Base-by-base conservation (phyloP, 768 basidiomycete genomes). In the Trametes punicea region DNA sequence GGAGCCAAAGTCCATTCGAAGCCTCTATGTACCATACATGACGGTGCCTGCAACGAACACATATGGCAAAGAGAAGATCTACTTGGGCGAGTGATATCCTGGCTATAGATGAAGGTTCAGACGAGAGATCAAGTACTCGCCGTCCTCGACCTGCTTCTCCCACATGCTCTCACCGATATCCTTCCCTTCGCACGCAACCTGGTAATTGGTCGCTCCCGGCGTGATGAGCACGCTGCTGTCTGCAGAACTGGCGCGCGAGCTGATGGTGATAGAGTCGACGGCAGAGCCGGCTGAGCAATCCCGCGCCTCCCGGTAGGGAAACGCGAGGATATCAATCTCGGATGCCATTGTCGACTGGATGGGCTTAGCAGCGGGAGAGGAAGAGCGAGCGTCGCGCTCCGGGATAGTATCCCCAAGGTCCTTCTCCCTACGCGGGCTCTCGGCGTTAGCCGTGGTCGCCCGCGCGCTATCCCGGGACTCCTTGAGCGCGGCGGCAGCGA, bases 401-500 rank as follows among this genome's bases (percentile, higher is more conserved):
- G 39, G 39, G 50, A 41, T 29, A 9, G 9, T 11, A 33, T 45
- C 42, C 42, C 51, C 51, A n/a, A 52, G n/a, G 51, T 52, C 51
- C 51, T 16, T 36, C 51, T 54, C 52, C 52, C 33, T 39, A 40
- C 23, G 42, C 51, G 51, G 51, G 42, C 42, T 44, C 42, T 31
- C 44, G 42, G 44, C 50, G 39, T 41, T 13, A 20, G 50, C 50
- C 39, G 23, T 25, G 50, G 50, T 41, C 50, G 39, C 50, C 50
- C 50, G 50, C 20, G 38, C 52, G 44, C 44, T 26, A 36, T 25
- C 44, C 34, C 18, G 44, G 6, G 21, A 9, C 44, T 30, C 52
- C 39, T 26, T 18, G 18, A 57, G 45, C 34, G n/a, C 31, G 13
- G 39, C 52, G 33, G 67, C 71, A 23, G 64, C 64, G 9, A 53